Conservation (phyloP, 306 rosid species). For the Vigna mungo region DNA sequence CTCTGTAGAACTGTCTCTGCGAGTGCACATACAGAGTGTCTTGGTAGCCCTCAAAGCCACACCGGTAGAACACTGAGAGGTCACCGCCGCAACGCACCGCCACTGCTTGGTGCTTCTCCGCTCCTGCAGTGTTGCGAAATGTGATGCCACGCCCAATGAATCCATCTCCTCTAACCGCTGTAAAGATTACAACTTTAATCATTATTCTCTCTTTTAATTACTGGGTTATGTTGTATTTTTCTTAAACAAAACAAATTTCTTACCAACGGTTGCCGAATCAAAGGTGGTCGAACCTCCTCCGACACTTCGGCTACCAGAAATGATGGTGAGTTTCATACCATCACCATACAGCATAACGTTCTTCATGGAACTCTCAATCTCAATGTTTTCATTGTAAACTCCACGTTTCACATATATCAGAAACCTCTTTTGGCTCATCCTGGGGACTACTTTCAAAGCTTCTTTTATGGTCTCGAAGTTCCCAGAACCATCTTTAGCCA, state of each 20-base stretch:
- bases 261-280: conserved; percentile 68
- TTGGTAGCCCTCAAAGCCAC: conserved; percentile 68
- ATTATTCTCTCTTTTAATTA: too few species aligned
- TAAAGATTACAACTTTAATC: neutral
- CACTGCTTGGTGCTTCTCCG: conserved; percentile 68
- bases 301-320: conserved; percentile 64
- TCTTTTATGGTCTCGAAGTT: conserved; percentile 47
- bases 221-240: too few species aligned
- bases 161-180: conserved; percentile 62
- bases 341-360: conserved; percentile 60
- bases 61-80: conserved; percentile 59
- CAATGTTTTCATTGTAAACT: conserved; percentile 58
- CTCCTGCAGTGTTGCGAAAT: conserved; percentile 64
- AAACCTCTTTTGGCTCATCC: conserved; percentile 53
- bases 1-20: conserved; percentile 64
- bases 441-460: conserved; percentile 52
- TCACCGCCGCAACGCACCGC: conserved; percentile 65
- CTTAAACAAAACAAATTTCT: neutral
- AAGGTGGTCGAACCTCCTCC: conserved; percentile 65
- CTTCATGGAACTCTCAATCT: conserved; percentile 53
- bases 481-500: conserved; percentile 71
- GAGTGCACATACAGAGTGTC: conserved; percentile 70
- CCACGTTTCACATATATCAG: conserved; percentile 61
- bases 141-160: conserved; percentile 66
- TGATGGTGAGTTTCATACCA: conserved; percentile 54